A percentile compares a stretch with the other conserved stretches of the same genome.
These are phyloP conservation scores for Leishmania amazonensis DNA, from an alignment of 208 protist species.

Conservation along the genomic window DNA sequence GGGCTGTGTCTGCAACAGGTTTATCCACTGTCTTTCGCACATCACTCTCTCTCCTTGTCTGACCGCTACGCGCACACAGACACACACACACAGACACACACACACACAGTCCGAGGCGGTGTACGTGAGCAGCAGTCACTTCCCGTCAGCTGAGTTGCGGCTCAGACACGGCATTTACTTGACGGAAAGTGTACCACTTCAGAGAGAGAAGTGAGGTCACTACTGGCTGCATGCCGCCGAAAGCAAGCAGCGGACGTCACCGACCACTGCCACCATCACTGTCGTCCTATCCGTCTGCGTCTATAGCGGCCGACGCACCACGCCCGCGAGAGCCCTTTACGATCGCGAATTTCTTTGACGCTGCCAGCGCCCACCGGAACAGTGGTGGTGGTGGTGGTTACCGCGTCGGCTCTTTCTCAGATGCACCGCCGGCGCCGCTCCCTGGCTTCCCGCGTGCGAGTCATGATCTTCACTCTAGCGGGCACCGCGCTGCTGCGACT, in stretches of 20 bases:
- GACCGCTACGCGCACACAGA: background rate
- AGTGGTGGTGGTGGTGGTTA: conserved; percentile 1
- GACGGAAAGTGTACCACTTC: background rate
- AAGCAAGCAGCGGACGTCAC: conserved; percentile 4
- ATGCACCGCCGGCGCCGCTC: background rate
- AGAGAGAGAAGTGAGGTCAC: background rate
- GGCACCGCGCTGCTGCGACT: background rate
- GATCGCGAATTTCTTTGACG: conserved; percentile 56
- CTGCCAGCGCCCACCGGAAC: conserved; percentile 25
- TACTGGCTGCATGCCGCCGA: conserved; percentile 25
- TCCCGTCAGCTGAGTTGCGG: background rate
- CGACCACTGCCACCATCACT: conserved; percentile 6
- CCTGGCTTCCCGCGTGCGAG: conserved; percentile 2
- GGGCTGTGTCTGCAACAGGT: background rate
- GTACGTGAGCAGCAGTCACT: background rate
- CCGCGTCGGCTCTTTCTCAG: conserved; percentile 7
- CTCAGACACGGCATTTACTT: background rate
- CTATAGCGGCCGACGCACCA: background rate
- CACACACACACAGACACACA: background rate
- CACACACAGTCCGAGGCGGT: background rate
- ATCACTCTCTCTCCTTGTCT: background rate
- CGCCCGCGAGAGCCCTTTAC: conserved; percentile 31
- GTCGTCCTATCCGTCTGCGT: conserved; percentile 9
- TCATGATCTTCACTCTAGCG: conserved; percentile 3
- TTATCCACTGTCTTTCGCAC: background rate